Base-by-base conservation (phyloP, 352 stramenopile genomes). In the Thalassiosira mediterranea region DNA sequence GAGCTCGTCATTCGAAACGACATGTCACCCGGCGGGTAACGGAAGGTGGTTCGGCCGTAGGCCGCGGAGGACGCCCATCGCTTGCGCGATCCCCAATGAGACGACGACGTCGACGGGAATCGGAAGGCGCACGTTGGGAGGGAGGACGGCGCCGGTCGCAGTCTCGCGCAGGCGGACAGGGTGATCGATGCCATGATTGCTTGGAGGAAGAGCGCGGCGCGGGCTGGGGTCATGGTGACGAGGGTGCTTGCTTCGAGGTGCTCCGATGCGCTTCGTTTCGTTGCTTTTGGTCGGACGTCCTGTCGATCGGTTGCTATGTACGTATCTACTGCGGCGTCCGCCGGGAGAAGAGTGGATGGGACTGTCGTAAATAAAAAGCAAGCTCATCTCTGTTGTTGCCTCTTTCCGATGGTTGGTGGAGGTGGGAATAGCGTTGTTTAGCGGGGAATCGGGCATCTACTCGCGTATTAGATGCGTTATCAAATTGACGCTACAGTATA, bases 41-140 rank as follows among this genome's bases (percentile, higher is more conserved):
- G 44, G 29, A 69, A 69, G 17, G 46, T 59, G 19, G 60, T 69
- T 57, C 46, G 44, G 21, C 60, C 60, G 26, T 57, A 69, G 10
- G 46, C 60, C n/a, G 60, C 60, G 34, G 44, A 57, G 4, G 28
- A 47, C 17, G 31, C n/a, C 26, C 17, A 69, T 51, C 34, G 26
- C n/a, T n/a, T 7, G 15, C 28, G 28, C 23, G 46, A 48, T 62
- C 11, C 19, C 53, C 13, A 62, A 19, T 21, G 25, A 17, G 13
- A 19, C 53, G 28, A 7, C 31, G n/a, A 46, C n/a, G n/a, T 40
- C 11, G 13, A 34, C 17, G 46, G 53, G 31, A 48, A 46, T 47
- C 31, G 44, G 44, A 59, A 47, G 23, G 46, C 26, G 44, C 29
- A 34, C 31, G 8, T 26, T 40, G 58, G 26, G 21, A 49, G 17